These are phyloP conservation scores for Sclerotiophoma versabilis DNA, from an alignment of 2,329 filamentous ascomycete species.

Conservation along the genomic window DNA sequence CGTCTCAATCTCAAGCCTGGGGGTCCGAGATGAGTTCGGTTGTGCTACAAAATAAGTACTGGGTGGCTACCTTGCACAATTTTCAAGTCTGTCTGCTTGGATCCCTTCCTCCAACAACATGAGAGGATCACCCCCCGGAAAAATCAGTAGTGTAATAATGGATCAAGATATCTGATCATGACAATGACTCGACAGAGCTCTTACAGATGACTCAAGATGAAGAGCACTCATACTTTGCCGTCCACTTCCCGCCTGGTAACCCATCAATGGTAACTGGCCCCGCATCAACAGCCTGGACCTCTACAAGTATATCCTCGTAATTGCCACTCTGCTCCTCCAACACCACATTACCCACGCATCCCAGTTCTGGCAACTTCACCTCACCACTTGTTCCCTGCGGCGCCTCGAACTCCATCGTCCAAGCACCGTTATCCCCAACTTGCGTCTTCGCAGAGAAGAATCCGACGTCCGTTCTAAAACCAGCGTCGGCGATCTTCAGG, in stretches of 20 bases:
- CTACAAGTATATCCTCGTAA: conserved; percentile 25
- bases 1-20: no score
- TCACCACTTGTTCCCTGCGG: conserved; percentile 42
- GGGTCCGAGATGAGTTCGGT: no score
- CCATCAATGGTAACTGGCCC: conserved; percentile 20
- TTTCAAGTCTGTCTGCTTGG: no score
- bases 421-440: conserved; percentile 23
- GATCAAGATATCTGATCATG: no score
- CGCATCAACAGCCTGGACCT: conserved; percentile 18
- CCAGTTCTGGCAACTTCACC: conserved; percentile 31
- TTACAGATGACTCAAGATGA: background rate
- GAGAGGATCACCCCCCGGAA: no score
- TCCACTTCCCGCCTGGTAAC: conserved; percentile 35
- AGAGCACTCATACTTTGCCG: conserved; percentile 10
- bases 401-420: conserved; percentile 36
- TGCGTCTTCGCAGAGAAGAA: conserved; percentile 45
- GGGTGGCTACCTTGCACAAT: no score
- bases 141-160: no score
- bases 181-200: no score
- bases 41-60: no score
- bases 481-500: conserved; percentile 47
- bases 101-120: no score
- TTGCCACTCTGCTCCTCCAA: conserved; percentile 27
- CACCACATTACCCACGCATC: conserved; percentile 29
- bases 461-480: conserved; percentile 49